Evolutionary conservation across 2,329 filamentous ascomycete genomes (phyloP).

Genomic region (Lasiodiplodia sp.): DNA sequence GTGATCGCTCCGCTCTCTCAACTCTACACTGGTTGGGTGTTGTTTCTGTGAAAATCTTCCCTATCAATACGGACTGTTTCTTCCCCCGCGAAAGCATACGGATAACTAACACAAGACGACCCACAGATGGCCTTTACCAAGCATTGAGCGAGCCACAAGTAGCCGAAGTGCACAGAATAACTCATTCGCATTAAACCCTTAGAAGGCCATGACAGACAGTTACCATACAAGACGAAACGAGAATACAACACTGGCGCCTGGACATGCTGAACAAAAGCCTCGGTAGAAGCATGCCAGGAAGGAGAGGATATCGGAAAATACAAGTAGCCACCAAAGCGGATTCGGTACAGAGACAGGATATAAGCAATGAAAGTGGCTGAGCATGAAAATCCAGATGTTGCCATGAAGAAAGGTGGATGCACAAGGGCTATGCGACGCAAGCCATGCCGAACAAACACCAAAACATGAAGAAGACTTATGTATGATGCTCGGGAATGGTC

Average conservation of each 20-base stretch:
- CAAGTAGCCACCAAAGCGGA: neutral
- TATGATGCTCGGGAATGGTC: conserved; percentile 8
- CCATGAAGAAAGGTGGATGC: conserved; percentile 4
- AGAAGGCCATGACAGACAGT: neutral
- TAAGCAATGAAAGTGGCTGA: conserved; percentile 3
- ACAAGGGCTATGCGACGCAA: conserved; percentile 19
- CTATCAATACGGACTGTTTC: too few species aligned
- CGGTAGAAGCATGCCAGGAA: conserved; percentile 4
- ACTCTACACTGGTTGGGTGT: neutral
- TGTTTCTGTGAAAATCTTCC: neutral
- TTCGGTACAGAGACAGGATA: neutral
- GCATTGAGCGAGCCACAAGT: neutral
- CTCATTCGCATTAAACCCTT: conserved; percentile 8
- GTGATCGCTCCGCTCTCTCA: neutral
- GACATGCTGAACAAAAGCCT: neutral
- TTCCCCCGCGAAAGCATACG: neutral
- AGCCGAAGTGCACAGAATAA: conserved; percentile 1
- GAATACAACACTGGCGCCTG: neutral
- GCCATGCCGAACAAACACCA: conserved; percentile 19
- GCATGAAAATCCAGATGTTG: conserved; percentile 4
- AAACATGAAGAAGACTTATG: conserved; percentile 1
- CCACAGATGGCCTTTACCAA: too few species aligned
- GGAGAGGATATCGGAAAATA: neutral
- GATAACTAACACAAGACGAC: conserved; percentile 6
- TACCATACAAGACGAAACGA: conserved; percentile 13